These are phyloP conservation scores for Teratosphaeria nubilosa DNA, from an alignment of 2,329 filamentous ascomycete species.

Conservation along the genomic window DNA sequence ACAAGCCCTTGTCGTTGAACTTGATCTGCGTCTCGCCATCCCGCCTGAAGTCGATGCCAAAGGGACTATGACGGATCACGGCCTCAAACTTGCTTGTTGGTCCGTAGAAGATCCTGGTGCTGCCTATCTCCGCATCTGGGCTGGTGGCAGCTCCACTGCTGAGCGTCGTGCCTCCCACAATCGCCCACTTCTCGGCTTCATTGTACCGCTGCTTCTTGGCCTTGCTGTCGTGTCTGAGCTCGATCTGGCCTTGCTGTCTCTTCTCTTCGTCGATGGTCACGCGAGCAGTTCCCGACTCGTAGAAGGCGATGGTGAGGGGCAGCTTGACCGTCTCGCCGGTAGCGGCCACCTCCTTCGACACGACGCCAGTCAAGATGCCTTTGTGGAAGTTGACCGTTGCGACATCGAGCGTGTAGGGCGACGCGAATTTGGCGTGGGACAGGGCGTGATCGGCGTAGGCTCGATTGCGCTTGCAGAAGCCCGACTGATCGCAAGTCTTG, in stretches of 20 bases:
- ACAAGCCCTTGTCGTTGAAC: conserved; percentile 76
- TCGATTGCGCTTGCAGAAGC: conserved; percentile 94
- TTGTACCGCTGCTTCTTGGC: conserved; percentile 90
- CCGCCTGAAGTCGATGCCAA: conserved; percentile 75
- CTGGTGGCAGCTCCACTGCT: conserved; percentile 63
- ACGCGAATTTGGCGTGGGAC: conserved; percentile 58
- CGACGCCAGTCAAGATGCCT: conserved; percentile 66
- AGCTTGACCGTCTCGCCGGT: conserved; percentile 62
- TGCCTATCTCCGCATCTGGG: conserved; percentile 54
- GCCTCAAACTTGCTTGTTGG: conserved; percentile 67
- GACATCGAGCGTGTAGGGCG: conserved; percentile 68
- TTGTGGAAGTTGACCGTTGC: conserved; percentile 66
- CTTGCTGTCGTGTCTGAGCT: conserved; percentile 72
- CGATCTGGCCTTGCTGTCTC: conserved; percentile 78
- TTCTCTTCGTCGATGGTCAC: conserved; percentile 87
- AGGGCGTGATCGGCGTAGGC: conserved; percentile 71
- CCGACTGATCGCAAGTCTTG: conserved; percentile 91
- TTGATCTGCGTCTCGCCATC: conserved; percentile 74
- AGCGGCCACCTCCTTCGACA: conserved; percentile 67
- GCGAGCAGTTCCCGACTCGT: conserved; percentile 78
- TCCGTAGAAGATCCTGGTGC: conserved; percentile 69
- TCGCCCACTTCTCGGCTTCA: conserved; percentile 73
- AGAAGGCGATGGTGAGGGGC: conserved; percentile 77
- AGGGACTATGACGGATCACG: conserved; percentile 71
- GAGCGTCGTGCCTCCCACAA: conserved; percentile 68